Evolutionary conservation across 2,329 filamentous ascomycete genomes (phyloP), one percentile per base, ranked within the genome.

Genomic region (Ophiostoma piceae): DNA sequence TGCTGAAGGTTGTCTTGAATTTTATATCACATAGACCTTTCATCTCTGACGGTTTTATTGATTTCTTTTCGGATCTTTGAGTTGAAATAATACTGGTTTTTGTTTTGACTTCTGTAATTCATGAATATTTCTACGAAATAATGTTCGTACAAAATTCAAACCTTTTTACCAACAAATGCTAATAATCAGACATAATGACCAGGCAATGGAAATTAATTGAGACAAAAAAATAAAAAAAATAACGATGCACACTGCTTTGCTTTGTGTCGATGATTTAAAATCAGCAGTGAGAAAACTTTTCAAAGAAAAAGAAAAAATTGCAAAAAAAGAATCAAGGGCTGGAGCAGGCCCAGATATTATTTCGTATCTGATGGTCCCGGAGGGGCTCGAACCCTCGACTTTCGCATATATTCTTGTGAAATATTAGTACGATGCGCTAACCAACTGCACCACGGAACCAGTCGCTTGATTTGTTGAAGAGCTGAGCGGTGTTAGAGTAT

Each of bases 351-450:
- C 29, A 51, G 57, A 67, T 60, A 65, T 66, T 19, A n/a, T 35
- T 62, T 35, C 26, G 26, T 68, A 68, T 70, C 62, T 70, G 66
- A 66, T 73, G 72, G 72, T 73, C 72, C 72, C 72, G 71, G 72
- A 73, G 71, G 71, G 72, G 72, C 71, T 73, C 72, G 72, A 73
- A 73, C 72, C 71, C 72, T 73, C 72, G 72, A 73, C 72, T 73
- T 73, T 73, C 72, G 72, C 72, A 73, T 73, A 47, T 66, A 67
- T 72, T 71, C 70, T 43, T 47, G 19, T 60, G 62, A 65, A 68
- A 73, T 73, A 73, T 73, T 73, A 73, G 72, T 73, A 73, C 72
- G 72, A 73, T 73, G 72, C 72, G 72, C 72, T 73, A 73, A 73
- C 72, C 72, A 73, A 73, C 72, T 73, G 72, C 72, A 73, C 72